A percentile compares a stretch with the other conserved stretches of the same genome.
These are phyloP conservation scores for Salvia rosmarinus DNA, from an alignment of 257 asterid species.

Conservation along the genomic window DNA sequence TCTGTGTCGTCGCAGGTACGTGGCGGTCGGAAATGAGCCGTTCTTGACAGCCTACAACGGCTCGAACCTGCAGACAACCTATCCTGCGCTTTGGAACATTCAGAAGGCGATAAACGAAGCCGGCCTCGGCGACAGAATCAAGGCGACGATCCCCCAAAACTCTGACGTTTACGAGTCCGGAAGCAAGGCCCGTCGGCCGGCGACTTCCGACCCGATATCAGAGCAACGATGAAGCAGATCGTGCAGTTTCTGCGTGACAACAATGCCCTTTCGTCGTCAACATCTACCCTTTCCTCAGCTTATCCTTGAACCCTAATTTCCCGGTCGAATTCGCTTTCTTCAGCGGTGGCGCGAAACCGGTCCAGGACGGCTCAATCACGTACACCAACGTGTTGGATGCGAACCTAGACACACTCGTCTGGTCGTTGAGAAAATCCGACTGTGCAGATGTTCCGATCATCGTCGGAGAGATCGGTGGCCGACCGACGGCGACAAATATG, in stretches of 20 bases:
- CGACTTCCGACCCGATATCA: slow-evolving; percentile 52
- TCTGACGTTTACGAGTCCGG: slow-evolving; percentile 76
- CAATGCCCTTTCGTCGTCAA: slow-evolving; percentile 60
- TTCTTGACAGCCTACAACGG: slow-evolving; percentile 72
- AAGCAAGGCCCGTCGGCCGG: slow-evolving; percentile 59
- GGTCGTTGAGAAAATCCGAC: slow-evolving; percentile 51
- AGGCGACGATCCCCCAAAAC: slow-evolving; percentile 84
- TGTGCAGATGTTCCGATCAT: slow-evolving; percentile 39
- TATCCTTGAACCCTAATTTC: slow-evolving; percentile 40
- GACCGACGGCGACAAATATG: slow-evolving; percentile 58
- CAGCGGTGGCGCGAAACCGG: slow-evolving; percentile 50
- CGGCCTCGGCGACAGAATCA: slow-evolving; percentile 67
- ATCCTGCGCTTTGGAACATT: slow-evolving; percentile 72
- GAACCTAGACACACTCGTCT: slow-evolving; percentile 56
- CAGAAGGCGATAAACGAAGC: slow-evolving; percentile 71
- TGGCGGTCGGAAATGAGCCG: slow-evolving; percentile 93
- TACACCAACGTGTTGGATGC: slow-evolving; percentile 72
- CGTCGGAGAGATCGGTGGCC: slow-evolving; percentile 83
- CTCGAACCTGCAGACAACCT: slow-evolving; percentile 38
- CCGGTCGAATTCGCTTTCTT: slow-evolving; percentile 71
- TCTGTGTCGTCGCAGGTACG: slow-evolving; percentile 41
- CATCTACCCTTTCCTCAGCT: slow-evolving; percentile 68
- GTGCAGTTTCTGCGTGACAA: slow-evolving; percentile 44
- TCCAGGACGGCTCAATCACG: slow-evolving; percentile 44
- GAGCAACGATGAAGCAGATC: slow-evolving; percentile 47